A percentile compares a stretch with the other conserved stretches of the same genome.
Evolutionary conservation across 2,329 filamentous ascomycete species (phyloP).

Genomic region (Aureobasidium sp.): DNA sequence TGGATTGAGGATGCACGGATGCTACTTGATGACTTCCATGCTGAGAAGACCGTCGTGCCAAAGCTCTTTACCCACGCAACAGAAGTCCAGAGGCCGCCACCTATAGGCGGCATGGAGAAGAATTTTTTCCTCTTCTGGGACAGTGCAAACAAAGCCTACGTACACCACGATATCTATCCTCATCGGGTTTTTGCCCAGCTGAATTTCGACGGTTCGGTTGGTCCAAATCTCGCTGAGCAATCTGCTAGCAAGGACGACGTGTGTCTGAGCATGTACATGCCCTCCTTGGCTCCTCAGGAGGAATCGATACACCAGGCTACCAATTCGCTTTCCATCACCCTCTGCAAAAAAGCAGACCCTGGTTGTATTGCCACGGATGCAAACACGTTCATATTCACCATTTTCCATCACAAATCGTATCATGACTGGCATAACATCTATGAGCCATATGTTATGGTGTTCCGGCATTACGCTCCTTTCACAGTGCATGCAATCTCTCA

Average conservation of each 20-base stretch:
- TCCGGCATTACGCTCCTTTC: conserved; percentile 41
- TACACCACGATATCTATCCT: conserved; percentile 47
- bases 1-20: conserved; percentile 48
- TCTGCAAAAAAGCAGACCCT: conserved; percentile 42
- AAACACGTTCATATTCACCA: conserved; percentile 48
- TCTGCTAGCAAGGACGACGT: conserved; percentile 31
- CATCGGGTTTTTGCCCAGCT: conserved; percentile 43
- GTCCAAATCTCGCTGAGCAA: conserved; percentile 38
- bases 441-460: conserved; percentile 49
- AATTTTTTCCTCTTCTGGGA: conserved; percentile 59
- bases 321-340: conserved; percentile 48
- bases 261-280: conserved; percentile 42
- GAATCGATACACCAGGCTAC: conserved; percentile 52
- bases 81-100: conserved; percentile 44
- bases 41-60: conserved; percentile 14
- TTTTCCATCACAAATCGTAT: conserved; percentile 49
- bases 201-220: conserved; percentile 36
- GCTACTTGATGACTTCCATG: conserved; percentile 32
- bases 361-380: conserved; percentile 32
- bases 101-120: conserved; percentile 45
- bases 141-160: conserved; percentile 34
- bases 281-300: conserved; percentile 25
- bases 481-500: conserved; percentile 41
- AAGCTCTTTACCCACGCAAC: conserved; percentile 34
- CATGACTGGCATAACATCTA: conserved; percentile 43